Conservation (phyloP, 805 yeast genomes). For the Yarrowia sp. region DNA sequence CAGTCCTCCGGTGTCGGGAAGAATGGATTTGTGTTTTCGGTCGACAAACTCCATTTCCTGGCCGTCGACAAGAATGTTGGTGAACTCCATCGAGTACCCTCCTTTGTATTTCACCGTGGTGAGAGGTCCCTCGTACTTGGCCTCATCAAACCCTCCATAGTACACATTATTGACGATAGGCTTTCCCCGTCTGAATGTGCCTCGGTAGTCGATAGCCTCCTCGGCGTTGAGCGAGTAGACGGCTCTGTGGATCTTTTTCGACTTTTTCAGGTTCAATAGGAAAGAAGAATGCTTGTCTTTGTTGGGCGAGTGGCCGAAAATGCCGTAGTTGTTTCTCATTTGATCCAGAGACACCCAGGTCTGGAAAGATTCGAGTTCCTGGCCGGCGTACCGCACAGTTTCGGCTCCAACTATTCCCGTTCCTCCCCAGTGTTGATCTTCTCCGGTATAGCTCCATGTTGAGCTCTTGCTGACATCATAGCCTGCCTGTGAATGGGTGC, state of each 20-base stretch:
- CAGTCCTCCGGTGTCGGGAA: slow-evolving; percentile 23
- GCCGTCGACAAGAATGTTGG: slow-evolving; percentile 6
- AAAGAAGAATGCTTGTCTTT: slow-evolving; percentile 16
- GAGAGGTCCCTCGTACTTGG: slow-evolving; percentile 25
- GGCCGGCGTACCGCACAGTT: slow-evolving; percentile 3
- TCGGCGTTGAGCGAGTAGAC: slow-evolving; percentile 17
- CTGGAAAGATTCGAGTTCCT: slow-evolving; percentile 5
- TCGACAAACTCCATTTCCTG: not conserved
- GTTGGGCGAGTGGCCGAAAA: slow-evolving; percentile 13
- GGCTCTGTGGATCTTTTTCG: slow-evolving; percentile 8
- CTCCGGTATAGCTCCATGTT: not conserved
- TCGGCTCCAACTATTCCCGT: not conserved
- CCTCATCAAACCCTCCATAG: slow-evolving; percentile 6
- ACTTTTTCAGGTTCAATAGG: not conserved
- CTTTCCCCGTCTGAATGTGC: not conserved
- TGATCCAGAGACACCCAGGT: slow-evolving; percentile 18
- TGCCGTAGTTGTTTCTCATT: slow-evolving; percentile 23
- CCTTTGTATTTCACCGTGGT: slow-evolving; percentile 19
- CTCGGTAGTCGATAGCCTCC: slow-evolving; percentile 9
- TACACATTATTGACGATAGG: slow-evolving; percentile 17
- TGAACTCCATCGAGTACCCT: slow-evolving; percentile 12
- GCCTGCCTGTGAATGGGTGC: slow-evolving; percentile 7
- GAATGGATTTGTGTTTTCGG: not conserved
- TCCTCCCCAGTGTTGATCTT: slow-evolving; percentile 11
- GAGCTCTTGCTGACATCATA: slow-evolving; percentile 1